These are phyloP conservation scores for Colletotrichum navitas DNA, from an alignment of 2,329 filamentous ascomycete genomes.

Conservation along the genomic window DNA sequence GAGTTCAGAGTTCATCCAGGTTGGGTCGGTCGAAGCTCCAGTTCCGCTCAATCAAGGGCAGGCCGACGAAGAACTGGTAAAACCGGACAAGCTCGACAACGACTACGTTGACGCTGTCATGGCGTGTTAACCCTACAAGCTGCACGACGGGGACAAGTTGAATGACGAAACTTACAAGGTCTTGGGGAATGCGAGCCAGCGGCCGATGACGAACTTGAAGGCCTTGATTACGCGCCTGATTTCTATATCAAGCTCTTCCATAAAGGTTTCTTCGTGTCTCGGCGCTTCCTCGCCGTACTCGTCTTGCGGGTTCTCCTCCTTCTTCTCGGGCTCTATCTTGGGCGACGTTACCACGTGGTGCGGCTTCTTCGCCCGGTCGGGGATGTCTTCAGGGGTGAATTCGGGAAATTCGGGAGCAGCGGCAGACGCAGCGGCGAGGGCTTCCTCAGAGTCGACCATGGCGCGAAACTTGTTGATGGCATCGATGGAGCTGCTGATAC, in stretches of 20 bases:
- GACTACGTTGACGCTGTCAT: constrained; percentile 54
- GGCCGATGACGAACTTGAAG: constrained; percentile 73
- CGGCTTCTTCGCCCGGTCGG: constrained; percentile 59
- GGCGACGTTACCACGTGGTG: constrained; percentile 53
- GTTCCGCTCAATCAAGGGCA: constrained; percentile 62
- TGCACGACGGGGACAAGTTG: background rate
- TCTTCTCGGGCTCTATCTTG: constrained; percentile 44
- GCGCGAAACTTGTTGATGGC: constrained; percentile 79
- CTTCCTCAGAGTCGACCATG: constrained; percentile 61
- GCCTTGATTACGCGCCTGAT: constrained; percentile 71
- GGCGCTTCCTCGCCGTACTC: constrained; percentile 52
- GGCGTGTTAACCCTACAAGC: constrained; percentile 47
- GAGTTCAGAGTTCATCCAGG: constrained; percentile 62
- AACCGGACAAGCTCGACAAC: constrained; percentile 59
- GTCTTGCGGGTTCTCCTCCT: constrained; percentile 49
- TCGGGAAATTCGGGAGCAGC: constrained; percentile 44
- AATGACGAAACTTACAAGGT: constrained; percentile 72
- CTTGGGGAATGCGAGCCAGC: constrained; percentile 78
- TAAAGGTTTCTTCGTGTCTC: constrained; percentile 55
- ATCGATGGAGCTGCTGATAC: constrained; percentile 83
- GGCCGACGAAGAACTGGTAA: constrained; percentile 65
- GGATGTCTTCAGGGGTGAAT: constrained; percentile 36
- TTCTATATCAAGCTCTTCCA: constrained; percentile 74
- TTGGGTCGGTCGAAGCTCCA: constrained; percentile 62
- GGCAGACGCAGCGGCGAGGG: constrained; percentile 44